Base-by-base conservation (phyloP, 805 yeast species). In the Wickerhamiella brachini region DNA sequence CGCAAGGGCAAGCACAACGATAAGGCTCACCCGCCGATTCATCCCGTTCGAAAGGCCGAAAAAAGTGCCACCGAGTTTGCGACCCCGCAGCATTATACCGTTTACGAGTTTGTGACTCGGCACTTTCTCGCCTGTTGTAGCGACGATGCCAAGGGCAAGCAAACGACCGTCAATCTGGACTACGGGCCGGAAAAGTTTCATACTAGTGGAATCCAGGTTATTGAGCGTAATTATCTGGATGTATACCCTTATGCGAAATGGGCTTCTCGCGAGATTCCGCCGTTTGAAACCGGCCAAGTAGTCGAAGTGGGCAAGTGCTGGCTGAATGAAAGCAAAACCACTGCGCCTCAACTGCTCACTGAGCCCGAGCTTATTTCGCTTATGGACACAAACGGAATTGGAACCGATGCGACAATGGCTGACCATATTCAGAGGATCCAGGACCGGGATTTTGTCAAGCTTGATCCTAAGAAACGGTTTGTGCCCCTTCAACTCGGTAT, bases 341-440 rank as follows among this genome's bases (percentile, higher is more conserved):
- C 81, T 0, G 80, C 97, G 0, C 98, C 99, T 0, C 66, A 69
- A 26, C 83, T 80, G 49, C 75, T 93, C 73, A 90, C 97, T 0
- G 99, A 93, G 65, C 75, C 95, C 0, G 98, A 90, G 62, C 72
- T 93, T 21, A 87, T 93, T 67, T 82, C 86, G 9, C 69, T 93
- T 46, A 93, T 93, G 99, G 97, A 94, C 69, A 85, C 80, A 10
- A 93, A 93, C 65, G 97, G 97, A 0, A 93, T 93, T 45, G 99
- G 99, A 2, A 93, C 99, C 0, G 99, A 93, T 70, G 99, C 99
- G 0, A 93, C 99, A 0, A 94, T 93, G 66, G 98, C 97, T 0
- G 98, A 93, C 44, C 99, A 93, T 66, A 93, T 93, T 39, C 88
- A 84, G 52, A 89, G 85, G 62, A 80, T 93, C 44, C 68, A 76